Evolutionary conservation across 129 eudicot genomes (phyloP).

Genomic region (Gnaphalium uliginosum): DNA sequence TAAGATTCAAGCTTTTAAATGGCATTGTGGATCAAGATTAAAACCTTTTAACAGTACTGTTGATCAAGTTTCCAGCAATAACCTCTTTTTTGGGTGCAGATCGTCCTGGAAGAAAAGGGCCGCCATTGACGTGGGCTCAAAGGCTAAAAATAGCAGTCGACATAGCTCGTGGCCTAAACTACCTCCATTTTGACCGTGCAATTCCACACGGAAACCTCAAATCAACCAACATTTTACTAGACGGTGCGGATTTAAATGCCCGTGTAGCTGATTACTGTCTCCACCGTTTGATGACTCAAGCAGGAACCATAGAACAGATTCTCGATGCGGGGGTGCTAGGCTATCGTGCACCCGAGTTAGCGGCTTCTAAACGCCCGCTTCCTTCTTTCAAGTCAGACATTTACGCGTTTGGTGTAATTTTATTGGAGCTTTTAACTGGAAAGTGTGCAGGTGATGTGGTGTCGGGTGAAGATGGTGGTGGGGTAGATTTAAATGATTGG

Average conservation of each 20-base stretch:
- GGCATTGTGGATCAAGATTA: not conserved
- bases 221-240: conserved; percentile 74
- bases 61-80: not conserved
- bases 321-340: conserved; percentile 96
- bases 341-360: conserved; percentile 94
- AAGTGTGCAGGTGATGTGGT: conserved; percentile 99
- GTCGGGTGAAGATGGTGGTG: conserved; percentile 89
- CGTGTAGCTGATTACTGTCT: conserved; percentile 96
- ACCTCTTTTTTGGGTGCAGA: conserved; percentile 44
- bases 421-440: conserved; percentile 86
- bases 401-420: conserved; percentile 88
- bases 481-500: conserved; percentile 94
- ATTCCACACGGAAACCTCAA: conserved; percentile 99
- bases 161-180: conserved; percentile 94
- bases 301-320: conserved; percentile 89
- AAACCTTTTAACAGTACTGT: not conserved
- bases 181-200: conserved; percentile 97
- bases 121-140: conserved; percentile 85
- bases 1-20: not conserved
- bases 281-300: conserved; percentile 97
- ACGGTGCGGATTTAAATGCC: conserved; percentile 75
- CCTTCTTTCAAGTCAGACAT: conserved; percentile 98
- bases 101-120: conserved; percentile 97
- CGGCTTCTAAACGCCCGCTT: conserved; percentile 81
- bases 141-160: conserved; percentile 95